Percentiles rank a stretch among this genome's conserved stretches.
phyloP scores from a whole-genome alignment of 225 moss, liverwort and hornwort species.

The Straminergon stramineum region DNA sequence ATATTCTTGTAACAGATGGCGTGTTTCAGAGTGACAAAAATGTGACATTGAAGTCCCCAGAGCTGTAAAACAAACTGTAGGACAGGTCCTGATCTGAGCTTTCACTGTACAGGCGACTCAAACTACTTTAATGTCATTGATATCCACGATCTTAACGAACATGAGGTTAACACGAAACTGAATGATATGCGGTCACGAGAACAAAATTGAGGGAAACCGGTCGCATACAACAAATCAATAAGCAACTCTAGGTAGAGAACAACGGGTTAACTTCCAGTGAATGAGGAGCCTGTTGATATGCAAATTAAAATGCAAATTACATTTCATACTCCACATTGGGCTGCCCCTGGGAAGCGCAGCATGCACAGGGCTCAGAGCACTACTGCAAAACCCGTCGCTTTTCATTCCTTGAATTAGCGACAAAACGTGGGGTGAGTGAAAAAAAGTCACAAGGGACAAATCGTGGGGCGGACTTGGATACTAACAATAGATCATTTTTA shows the following conservation, averaged over 20 bases:
- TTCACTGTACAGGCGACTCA: background rate
- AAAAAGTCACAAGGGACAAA: no score
- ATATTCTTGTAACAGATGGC: background rate
- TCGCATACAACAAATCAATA: background rate
- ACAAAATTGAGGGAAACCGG: background rate
- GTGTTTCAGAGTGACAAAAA: background rate
- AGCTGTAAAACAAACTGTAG: background rate
- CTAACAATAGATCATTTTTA: no score
- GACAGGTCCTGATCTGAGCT: background rate
- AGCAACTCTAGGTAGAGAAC: background rate
- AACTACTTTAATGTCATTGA: background rate
- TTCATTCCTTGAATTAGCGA: no score
- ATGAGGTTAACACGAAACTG: background rate
- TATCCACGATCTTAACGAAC: background rate
- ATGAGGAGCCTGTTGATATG: no score
- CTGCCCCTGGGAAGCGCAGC: no score
- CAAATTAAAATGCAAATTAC: no score
- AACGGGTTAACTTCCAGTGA: background rate
- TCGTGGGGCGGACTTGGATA: no score
- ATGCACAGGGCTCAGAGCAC: no score
- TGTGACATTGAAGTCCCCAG: background rate
- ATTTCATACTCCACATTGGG: no score
- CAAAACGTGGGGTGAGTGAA: no score
- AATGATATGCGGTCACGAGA: background rate
- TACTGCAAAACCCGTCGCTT: no score